Evolutionary conservation across 192 early-diverging fungal genomes (phyloP).

Genomic region (Podila epigama): DNA sequence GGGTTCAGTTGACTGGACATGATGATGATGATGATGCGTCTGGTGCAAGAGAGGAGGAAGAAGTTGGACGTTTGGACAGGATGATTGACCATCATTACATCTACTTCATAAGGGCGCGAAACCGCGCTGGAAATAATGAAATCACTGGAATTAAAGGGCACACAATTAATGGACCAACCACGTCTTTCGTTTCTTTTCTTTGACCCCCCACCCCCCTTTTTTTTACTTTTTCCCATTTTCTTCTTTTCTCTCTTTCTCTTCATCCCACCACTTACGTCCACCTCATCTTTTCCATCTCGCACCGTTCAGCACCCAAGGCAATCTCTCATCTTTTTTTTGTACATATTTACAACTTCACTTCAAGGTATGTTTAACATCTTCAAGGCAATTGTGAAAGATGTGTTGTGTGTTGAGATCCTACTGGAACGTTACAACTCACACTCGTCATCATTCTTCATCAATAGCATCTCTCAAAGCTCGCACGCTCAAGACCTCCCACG

Average conservation of each 20-base stretch:
- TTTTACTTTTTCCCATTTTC: background rate
- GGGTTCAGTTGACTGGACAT: constrained; percentile 47
- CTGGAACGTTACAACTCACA: too few relatives aligned
- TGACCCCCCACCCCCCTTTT: background rate
- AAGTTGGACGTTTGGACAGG: background rate
- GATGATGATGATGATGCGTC: background rate
- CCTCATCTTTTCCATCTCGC: background rate
- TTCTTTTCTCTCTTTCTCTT: background rate
- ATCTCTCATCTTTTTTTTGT: background rate
- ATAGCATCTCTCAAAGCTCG: too few relatives aligned
- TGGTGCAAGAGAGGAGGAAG: background rate
- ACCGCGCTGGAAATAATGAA: background rate
- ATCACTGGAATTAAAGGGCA: too few relatives aligned
- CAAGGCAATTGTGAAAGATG: too few relatives aligned
- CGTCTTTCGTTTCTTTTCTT: background rate
- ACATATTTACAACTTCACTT: background rate
- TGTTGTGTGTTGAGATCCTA: too few relatives aligned
- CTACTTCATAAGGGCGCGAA: too few relatives aligned
- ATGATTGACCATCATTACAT: too few relatives aligned
- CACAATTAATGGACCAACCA: background rate
- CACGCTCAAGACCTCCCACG: too few relatives aligned
- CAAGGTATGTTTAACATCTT: too few relatives aligned
- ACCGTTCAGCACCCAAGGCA: constrained; percentile 2
- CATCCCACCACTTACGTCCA: background rate
- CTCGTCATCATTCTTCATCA: too few relatives aligned